phyloP scores from a whole-genome alignment of 139 green algal genomes.

The Limnomonas spitsbergensis region DNA sequence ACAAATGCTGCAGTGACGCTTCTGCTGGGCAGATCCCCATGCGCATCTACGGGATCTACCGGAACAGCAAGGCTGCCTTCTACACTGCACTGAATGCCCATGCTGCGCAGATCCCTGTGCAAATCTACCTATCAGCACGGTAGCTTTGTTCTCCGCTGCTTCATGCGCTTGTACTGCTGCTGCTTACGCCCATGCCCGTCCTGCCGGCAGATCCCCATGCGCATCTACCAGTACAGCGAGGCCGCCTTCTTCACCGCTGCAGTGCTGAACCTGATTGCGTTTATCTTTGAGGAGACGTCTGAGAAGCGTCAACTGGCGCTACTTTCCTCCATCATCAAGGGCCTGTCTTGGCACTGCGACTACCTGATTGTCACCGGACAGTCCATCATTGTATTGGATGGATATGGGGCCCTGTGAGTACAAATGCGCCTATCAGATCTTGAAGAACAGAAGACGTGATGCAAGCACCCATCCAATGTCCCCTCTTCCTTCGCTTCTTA shows the following conservation, averaged over 20 bases:
- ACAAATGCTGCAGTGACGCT: too few species aligned
- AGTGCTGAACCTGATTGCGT: constrained; percentile 46
- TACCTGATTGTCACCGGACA: constrained; percentile 31
- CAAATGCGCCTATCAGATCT: too few species aligned
- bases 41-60: too few species aligned
- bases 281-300: constrained; percentile 39
- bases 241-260: constrained; percentile 45
- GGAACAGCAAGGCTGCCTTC: too few species aligned
- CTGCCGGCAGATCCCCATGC: constrained; percentile 4
- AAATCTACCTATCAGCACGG: not conserved
- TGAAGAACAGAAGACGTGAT: constrained; percentile 7
- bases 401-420: constrained; percentile 17
- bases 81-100: too few species aligned
- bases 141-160: not conserved
- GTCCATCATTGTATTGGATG: constrained; percentile 23
- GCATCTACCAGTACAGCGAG: constrained; percentile 15
- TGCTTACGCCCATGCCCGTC: not conserved
- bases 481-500: constrained; percentile 18
- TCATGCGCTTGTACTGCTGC: too few species aligned
- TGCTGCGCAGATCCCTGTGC: too few species aligned
- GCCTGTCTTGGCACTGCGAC: constrained; percentile 43
- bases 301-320: constrained; percentile 47
- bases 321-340: constrained; percentile 41
- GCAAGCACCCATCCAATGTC: constrained; percentile 15
- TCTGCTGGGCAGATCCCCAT: too few species aligned